phyloP scores from a whole-genome alignment of 2,329 filamentous ascomycete genomes.

The Escovopsis weberi region DNA sequence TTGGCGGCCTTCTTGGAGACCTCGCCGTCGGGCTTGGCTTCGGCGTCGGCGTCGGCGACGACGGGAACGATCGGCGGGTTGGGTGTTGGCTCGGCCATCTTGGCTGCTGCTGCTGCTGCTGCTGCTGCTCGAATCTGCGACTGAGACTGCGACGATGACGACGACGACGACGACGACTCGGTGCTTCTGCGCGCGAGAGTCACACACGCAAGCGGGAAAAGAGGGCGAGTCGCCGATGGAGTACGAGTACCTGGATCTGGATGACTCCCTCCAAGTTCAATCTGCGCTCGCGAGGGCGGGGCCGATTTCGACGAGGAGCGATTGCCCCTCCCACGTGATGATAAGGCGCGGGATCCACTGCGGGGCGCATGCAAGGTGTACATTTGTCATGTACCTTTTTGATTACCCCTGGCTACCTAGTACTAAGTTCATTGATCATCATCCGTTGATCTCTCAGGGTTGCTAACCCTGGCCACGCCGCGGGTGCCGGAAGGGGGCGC shows the following conservation, averaged over 20 bases:
- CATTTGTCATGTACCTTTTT: not conserved
- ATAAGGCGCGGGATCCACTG: not conserved
- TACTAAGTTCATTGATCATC: not conserved
- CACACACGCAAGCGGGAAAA: no score
- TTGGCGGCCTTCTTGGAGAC: slow-evolving; percentile 55
- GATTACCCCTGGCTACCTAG: not conserved
- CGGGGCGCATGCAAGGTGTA: not conserved
- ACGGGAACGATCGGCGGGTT: not conserved
- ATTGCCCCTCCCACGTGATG: not conserved
- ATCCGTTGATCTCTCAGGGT: not conserved
- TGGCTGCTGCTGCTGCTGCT: not conserved
- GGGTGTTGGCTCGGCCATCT: not conserved
- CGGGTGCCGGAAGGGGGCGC: no score
- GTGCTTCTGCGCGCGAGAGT: no score
- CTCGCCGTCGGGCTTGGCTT: not conserved
- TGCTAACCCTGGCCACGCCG: no score
- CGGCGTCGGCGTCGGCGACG: not conserved
- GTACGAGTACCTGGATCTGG: no score
- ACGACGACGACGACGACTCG: no score
- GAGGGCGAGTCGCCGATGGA: no score
- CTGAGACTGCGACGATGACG: no score
- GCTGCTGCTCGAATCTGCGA: not conserved
- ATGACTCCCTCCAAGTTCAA: no score
- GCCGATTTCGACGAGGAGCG: not conserved
- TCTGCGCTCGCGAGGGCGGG: not conserved